Evolutionary conservation across 768 basidiomycete genomes (phyloP), one percentile per base, ranked within the genome.

Genomic region (Cystobasidium ongulense): DNA sequence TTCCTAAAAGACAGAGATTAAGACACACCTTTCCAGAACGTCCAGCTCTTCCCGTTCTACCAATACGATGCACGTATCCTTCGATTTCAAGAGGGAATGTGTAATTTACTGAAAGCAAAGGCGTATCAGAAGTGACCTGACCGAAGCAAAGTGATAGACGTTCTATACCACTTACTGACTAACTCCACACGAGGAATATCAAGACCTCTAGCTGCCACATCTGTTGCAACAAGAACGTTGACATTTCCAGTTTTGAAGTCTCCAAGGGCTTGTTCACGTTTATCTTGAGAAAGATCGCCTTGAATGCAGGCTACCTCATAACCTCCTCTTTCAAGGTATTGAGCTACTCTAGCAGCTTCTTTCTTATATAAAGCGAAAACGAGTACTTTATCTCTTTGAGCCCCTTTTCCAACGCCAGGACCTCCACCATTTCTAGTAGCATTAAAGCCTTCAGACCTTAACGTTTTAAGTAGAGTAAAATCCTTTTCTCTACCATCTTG

Each of bases 361-460:
- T 93, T 95, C 83, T 99, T 99, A 84, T 99, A 99, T 43, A 98
- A 84, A 18, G 90, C 95, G 80, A 99, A 99, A 31, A 99, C 86
- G 38, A 99, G 87, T 74, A 91, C 76, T 76, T 80, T 79, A 43
- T 79, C 78, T 21, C 76, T 27, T 39, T 59, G 50, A 23, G 46
- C 67, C 13, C 70, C 70, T 27, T 75, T 76, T 46, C 67, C 64
- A 86, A 41, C 91, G 88, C 11, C 88, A 84, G 27, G 88, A 88
- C 57, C 79, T 82, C 63, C 82, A 81, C 76, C 54, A 77, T 75
- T 50, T 78, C 54, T 80, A 21, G 13, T 5, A 25, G 68, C 15
- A 8, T 46, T 35, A 75, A 76, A 78, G 13, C 77, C 77, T 63
- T 79, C 74, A 54, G 76, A 74, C 4, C 76, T 61, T 17, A 80